Conservation (phyloP, 768 basidiomycete genomes). For the Auricularia sp. region DNA sequence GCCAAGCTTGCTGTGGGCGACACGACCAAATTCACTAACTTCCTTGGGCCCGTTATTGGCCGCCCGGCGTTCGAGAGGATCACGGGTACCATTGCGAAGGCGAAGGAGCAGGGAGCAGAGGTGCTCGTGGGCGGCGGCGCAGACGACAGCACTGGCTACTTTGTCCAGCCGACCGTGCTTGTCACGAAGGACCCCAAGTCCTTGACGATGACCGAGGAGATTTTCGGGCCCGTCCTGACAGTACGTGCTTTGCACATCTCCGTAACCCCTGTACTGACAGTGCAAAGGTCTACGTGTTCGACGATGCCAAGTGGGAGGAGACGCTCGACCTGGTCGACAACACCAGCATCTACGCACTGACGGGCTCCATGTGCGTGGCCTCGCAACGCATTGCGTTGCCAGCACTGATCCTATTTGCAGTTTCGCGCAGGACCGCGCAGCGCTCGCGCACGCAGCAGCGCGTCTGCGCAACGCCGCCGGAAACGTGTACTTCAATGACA, state of each 20-base stretch:
- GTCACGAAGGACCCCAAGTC: constrained; percentile 82
- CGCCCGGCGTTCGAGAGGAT: constrained; percentile 86
- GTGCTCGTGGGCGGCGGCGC: constrained; percentile 75
- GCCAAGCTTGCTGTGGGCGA: constrained; percentile 80
- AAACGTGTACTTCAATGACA: constrained; percentile 97
- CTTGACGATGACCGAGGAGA: constrained; percentile 86
- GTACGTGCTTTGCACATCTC: constrained; percentile 28
- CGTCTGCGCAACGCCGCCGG: constrained; percentile 84
- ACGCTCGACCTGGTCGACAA: constrained; percentile 79
- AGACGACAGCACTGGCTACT: constrained; percentile 88
- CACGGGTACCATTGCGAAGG: constrained; percentile 70
- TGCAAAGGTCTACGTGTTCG: constrained; percentile 70
- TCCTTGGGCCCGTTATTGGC: constrained; percentile 94
- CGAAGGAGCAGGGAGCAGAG: constrained; percentile 82
- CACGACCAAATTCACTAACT: constrained; percentile 66
- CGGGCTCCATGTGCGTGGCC: constrained; percentile 76
- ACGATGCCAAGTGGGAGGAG: constrained; percentile 78
- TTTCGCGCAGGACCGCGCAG: constrained; percentile 74
- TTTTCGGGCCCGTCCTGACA: constrained; percentile 93
- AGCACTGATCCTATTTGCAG: constrained; percentile 26
- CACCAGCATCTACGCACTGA: constrained; percentile 82
- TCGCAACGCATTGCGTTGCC: constrained; percentile 8
- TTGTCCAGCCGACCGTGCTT: constrained; percentile 89
- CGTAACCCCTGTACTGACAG: neutral
- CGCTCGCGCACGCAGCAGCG: constrained; percentile 69